Evolutionary conservation across 78 protist species (phyloP).

Genomic region (Isochrysis galbana): DNA sequence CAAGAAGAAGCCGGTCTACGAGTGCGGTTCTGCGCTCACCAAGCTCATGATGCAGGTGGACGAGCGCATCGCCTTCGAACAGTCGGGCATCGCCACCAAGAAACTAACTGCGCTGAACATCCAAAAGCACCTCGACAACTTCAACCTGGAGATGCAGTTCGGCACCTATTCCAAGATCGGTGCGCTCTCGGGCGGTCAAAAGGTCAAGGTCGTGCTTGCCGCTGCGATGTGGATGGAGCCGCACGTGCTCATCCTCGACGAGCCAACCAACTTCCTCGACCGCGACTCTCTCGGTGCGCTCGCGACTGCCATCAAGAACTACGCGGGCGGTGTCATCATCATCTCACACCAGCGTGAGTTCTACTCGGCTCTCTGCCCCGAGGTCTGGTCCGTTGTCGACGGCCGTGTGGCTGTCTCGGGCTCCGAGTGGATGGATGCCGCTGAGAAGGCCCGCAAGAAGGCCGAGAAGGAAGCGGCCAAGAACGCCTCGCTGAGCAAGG

Average conservation of each 20-base stretch:
- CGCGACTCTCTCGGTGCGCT: slow-evolving; percentile 55
- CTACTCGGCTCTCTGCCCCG: slow-evolving; percentile 50
- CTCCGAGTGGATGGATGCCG: slow-evolving; percentile 23
- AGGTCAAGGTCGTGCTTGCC: slow-evolving; percentile 53
- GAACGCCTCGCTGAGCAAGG: not conserved
- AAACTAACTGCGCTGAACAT: slow-evolving; percentile 54
- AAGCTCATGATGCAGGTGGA: slow-evolving; percentile 59
- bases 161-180: slow-evolving; percentile 45
- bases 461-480: slow-evolving; percentile 32
- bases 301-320: slow-evolving; percentile 37
- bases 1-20: slow-evolving; percentile 14
- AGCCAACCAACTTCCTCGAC: slow-evolving; percentile 93
- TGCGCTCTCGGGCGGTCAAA: slow-evolving; percentile 45
- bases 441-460: slow-evolving; percentile 27
- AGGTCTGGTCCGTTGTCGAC: slow-evolving; percentile 54
- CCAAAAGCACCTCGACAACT: slow-evolving; percentile 59
- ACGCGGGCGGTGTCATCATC: slow-evolving; percentile 47
- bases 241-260: slow-evolving; percentile 80
- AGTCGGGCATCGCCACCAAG: slow-evolving; percentile 44
- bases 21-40: slow-evolving; percentile 15
- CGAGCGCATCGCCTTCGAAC: slow-evolving; percentile 52
- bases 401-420: slow-evolving; percentile 24
- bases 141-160: slow-evolving; percentile 58
- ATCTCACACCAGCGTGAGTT: slow-evolving; percentile 62
- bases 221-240: slow-evolving; percentile 51